Evolutionary conservation across 768 basidiomycete species (phyloP), one percentile per base, ranked within the genome.

Genomic region (Collybia mongolica): DNA sequence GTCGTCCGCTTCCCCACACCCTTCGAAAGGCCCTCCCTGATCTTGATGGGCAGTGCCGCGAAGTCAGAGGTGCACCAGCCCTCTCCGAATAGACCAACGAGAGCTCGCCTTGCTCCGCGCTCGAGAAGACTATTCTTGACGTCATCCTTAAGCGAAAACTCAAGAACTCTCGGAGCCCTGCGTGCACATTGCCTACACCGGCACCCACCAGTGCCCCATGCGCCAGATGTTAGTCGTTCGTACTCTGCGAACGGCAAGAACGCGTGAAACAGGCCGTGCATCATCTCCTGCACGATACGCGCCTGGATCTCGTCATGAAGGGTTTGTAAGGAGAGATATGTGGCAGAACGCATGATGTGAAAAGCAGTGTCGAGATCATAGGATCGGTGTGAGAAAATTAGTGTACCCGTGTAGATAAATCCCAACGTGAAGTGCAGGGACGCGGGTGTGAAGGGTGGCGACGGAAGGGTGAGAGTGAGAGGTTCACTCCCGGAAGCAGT

Each of bases 361-460:
- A 98, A 93, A 0, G 90, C 89, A 14, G 94, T 98, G 39, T 85
- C 79, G 57, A 98, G 84, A 71, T 98, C 96, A 68, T 93, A 97
- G 1, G 90, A 85, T 12, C 96, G 78, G 59, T 98, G 90, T 3
- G 91, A 93, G 66, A 98, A 97, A 23, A 87, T 76, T 39, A 98
- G 86, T 3, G 93, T 96, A 38, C 96, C 97, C 4, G 93, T 91
- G 62, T 98, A 98, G 40, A 98, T 83, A 70, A 88, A 98, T 2
- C 93, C 93, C 41, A 98, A 80, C 35, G 92, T 92, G 65, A 98
- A 98, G 64, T 96, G 92, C 4, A 97, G 76, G 0, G 93, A 90
- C 1, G 95, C 89, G 0, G 95, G 92, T 0, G 96, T 96, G 68
- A 98, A 98, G 0, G 95, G 94, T 0, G 96, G 94, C 0, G 88